These are phyloP conservation scores for Solanum pennellii DNA, from an alignment of 257 asterid genomes.

Conservation along the genomic window DNA sequence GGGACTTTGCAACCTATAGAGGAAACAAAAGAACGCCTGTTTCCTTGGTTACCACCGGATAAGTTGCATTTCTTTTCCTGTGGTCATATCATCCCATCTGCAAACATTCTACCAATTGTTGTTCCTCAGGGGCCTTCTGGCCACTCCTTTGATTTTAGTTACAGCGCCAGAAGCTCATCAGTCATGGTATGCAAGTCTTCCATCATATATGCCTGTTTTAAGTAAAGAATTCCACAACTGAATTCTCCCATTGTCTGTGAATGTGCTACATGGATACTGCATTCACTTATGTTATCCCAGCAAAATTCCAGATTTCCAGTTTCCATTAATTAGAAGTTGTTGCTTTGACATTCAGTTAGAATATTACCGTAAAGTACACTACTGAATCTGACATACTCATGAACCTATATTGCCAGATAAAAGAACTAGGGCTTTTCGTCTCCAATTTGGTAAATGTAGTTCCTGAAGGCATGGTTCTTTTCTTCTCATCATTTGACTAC, in stretches of 20 bases:
- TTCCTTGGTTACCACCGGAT: constrained; percentile 50
- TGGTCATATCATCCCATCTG: constrained; percentile 79
- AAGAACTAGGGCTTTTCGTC: constrained; percentile 75
- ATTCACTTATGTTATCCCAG: neutral
- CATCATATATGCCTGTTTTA: neutral
- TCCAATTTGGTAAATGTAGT: constrained; percentile 71
- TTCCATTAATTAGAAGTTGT: neutral
- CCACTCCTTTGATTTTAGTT: constrained; percentile 72
- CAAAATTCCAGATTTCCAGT: neutral
- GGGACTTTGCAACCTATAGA: constrained; percentile 96
- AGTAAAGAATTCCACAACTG: neutral
- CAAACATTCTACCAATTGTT: constrained; percentile 74
- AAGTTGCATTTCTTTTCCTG: constrained; percentile 73
- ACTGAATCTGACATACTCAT: neutral
- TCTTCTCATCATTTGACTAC: constrained; percentile 90
- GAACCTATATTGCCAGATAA: constrained; percentile 43
- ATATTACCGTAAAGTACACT: neutral
- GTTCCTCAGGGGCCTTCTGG: constrained; percentile 86
- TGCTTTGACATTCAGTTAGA: neutral
- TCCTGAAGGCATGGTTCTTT: constrained; percentile 83
- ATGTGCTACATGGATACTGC: neutral
- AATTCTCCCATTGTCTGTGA: neutral
- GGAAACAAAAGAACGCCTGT: constrained; percentile 87
- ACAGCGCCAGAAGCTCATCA: constrained; percentile 59
- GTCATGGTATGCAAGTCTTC: constrained; percentile 45